A percentile compares a stretch with the other conserved stretches of the same genome.
Evolutionary conservation across 2,329 filamentous ascomycete genomes (phyloP).

Genomic region (Pseudonectria foliicola): DNA sequence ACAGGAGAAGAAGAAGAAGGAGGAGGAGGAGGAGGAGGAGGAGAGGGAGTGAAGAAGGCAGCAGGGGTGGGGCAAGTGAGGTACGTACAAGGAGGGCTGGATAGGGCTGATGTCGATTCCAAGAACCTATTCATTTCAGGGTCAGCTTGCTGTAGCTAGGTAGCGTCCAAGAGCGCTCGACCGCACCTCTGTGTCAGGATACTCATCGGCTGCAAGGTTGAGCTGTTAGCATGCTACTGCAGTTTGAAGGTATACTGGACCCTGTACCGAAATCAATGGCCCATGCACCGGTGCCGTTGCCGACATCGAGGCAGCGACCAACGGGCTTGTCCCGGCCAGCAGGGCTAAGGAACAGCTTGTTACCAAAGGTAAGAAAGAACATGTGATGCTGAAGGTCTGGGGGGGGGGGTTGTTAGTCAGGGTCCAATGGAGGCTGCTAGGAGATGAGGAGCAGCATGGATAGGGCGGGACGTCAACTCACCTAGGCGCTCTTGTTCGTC

Average conservation of each 20-base stretch:
- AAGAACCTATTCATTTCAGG: slow-evolving; percentile 18
- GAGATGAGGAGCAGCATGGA: too few species aligned
- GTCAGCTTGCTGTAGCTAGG: neutral
- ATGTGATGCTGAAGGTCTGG: slow-evolving; percentile 31
- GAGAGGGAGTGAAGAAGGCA: too few species aligned
- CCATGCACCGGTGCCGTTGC: slow-evolving; percentile 42
- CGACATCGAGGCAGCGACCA: slow-evolving; percentile 35
- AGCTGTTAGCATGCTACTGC: neutral
- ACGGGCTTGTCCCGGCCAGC: slow-evolving; percentile 14
- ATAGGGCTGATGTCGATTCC: slow-evolving; percentile 38
- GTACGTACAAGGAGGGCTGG: slow-evolving; percentile 28
- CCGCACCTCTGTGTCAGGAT: slow-evolving; percentile 23
- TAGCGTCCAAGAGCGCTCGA: accelerated
- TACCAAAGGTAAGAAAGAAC: slow-evolving; percentile 25
- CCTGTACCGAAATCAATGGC: slow-evolving; percentile 36
- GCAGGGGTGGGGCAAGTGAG: too few species aligned
- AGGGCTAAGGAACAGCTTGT: slow-evolving; percentile 24
- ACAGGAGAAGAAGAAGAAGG: too few species aligned
- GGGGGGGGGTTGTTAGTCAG: too few species aligned
- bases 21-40: too few species aligned
- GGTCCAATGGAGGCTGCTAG: too few species aligned
- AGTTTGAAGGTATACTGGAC: neutral
- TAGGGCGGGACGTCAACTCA: slow-evolving; percentile 1
- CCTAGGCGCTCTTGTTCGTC: slow-evolving; percentile 26
- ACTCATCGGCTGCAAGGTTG: slow-evolving; percentile 20